Base-by-base conservation (phyloP, 305 asterid species). In the Fraxinus platypoda region DNA sequence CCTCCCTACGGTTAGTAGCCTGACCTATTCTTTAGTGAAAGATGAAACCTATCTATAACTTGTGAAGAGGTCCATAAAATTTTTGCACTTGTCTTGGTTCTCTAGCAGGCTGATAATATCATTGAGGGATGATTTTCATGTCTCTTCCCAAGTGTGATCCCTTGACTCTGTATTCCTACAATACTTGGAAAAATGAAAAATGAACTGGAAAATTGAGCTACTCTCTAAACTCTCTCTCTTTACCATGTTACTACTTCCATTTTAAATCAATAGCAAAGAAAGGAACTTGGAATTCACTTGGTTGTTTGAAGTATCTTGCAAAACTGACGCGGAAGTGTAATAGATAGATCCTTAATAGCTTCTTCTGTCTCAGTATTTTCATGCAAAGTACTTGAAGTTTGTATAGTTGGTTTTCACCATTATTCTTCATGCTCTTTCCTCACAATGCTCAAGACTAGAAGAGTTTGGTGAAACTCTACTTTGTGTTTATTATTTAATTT, bases 1-100 rank as follows among this genome's bases (percentile, higher is more conserved):
- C 97, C 96, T 81, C 99, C 98, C 34, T 92, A 91, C 84, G 99
- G 99, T 97, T 79, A 86, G 98, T 88, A 81, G 34, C 81, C 89
- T 71, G 76, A n/a, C 76, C 75, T 72, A 37, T 78, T 84, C 62
- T 79, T 46, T 66, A 26, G 79, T 66, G 81, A 43, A 78, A 34
- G 19, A 28, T 49, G 19, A 83, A 68, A 34, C 78, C 52, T 54
- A 34, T 49, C 78, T 77, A 54, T 35, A 70, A 82, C 26, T 74
- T 52, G 74, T 52, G 2, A 19, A 79, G 83, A 83, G 21, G 26
- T 79, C 49, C 80, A 62, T 77, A 46, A 19, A 78, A 23, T 72
- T 54, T 7, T 77, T 80, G 41, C 76, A 43, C 34, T 41, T 85
- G 38, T 79, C 79, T 72, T 54, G 77, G 30, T 80, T 59, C 46